Conservation (phyloP, 2,329 filamentous ascomycete species). For the Hypoxylon sp. region DNA sequence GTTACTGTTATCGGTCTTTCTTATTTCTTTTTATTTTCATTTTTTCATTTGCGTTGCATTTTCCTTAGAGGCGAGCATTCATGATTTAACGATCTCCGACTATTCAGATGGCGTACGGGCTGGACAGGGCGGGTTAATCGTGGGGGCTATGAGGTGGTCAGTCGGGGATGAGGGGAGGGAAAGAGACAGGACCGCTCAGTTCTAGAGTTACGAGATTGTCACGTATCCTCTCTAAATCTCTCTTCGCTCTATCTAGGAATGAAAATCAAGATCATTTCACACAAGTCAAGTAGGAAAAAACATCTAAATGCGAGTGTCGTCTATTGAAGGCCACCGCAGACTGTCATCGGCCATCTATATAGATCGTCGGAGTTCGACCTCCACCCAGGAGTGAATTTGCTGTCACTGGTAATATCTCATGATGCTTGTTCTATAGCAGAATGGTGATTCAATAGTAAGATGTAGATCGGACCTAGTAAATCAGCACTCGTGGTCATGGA, state of each 20-base stretch:
- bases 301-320: background rate
- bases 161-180: slow-evolving; percentile 6
- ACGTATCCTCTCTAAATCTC: slow-evolving; percentile 22
- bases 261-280: slow-evolving; percentile 1
- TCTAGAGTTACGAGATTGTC: slow-evolving; percentile 38
- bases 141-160: slow-evolving; percentile 12
- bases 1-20: too few species aligned
- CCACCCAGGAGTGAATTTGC: background rate
- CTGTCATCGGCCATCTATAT: background rate
- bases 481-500: slow-evolving; percentile 34
- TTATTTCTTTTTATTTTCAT: too few species aligned
- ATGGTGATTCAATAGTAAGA: background rate
- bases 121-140: background rate
- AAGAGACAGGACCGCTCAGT: slow-evolving; percentile 21
- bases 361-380: background rate
- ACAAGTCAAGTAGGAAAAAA: background rate
- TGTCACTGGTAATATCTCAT: background rate
- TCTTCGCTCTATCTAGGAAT: slow-evolving; percentile 19
- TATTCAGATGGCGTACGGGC: background rate
- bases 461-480: background rate
- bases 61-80: slow-evolving; percentile 2
- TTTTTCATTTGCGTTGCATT: background rate
- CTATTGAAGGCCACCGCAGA: background rate
- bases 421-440: background rate
- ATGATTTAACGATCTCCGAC: slow-evolving; percentile 25